Evolutionary conservation across 129 eudicot species (phyloP).

Genomic region (Flaveria robusta): DNA sequence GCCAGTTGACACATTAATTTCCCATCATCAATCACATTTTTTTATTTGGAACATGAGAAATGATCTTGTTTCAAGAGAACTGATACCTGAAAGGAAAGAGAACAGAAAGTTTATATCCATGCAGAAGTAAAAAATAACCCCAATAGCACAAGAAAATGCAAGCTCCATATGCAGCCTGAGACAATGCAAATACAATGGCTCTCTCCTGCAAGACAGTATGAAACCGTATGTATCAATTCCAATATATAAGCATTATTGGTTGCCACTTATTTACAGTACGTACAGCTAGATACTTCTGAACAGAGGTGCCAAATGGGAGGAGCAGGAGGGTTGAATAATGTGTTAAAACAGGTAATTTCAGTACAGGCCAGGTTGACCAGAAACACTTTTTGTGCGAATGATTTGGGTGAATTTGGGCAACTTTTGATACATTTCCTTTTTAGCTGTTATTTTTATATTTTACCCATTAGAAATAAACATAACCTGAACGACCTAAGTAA

Average conservation of each 20-base stretch:
- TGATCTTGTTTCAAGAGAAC: constrained; percentile 18
- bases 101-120: constrained; percentile 44
- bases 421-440: not conserved
- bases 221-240: not conserved
- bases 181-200: constrained; percentile 71
- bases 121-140: constrained; percentile 75
- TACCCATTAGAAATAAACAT: not conserved
- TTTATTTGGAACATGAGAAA: constrained; percentile 15
- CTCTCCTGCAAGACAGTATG: constrained; percentile 66
- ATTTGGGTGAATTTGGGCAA: not conserved
- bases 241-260: not conserved
- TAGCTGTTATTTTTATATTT: not conserved
- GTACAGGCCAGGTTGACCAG: not conserved
- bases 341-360: not conserved
- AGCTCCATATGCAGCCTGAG: constrained; percentile 87
- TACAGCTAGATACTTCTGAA: not conserved
- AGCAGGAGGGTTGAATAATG: not conserved
- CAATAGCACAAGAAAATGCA: constrained; percentile 81
- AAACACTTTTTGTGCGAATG: not conserved
- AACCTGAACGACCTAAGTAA: not conserved
- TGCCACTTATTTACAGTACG: not conserved
- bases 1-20: constrained; percentile 24
- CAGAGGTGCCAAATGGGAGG: not conserved
- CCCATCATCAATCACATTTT: constrained; percentile 4
- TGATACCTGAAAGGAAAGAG: constrained; percentile 85